phyloP scores from a whole-genome alignment of 2,329 filamentous ascomycete species.

The Sporothrix dimorphospora region DNA sequence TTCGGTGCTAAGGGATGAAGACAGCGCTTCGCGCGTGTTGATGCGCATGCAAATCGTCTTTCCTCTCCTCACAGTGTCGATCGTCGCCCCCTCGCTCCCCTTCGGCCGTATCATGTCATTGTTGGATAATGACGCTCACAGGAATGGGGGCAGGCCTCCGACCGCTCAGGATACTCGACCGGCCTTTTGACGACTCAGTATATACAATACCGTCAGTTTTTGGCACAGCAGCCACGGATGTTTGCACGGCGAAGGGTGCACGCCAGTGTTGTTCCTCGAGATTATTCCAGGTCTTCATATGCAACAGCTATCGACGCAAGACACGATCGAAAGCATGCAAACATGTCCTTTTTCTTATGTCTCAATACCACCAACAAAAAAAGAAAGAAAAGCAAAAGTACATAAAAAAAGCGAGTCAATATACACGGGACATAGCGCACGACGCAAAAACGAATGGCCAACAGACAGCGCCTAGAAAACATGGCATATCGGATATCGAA shows the following conservation, averaged over 20 bases:
- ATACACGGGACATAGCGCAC: not conserved
- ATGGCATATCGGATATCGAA: not conserved
- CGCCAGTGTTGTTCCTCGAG: no score
- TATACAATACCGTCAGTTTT: no score
- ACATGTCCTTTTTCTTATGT: not conserved
- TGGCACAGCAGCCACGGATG: no score
- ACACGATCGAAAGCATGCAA: not conserved
- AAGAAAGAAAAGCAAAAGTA: not conserved
- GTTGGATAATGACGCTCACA: slow-evolving; percentile 8
- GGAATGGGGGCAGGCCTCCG: not conserved
- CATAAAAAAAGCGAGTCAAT: not conserved
- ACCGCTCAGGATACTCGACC: not conserved
- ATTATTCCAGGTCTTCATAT: no score
- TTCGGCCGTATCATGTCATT: not conserved
- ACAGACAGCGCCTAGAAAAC: not conserved
- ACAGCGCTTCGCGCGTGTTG: not conserved
- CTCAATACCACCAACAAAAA: not conserved
- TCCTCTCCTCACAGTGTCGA: not conserved
- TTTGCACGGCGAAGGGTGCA: no score
- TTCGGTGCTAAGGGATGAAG: not conserved
- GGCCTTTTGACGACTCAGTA: no score
- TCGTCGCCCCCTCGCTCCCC: not conserved
- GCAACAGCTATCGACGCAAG: no score
- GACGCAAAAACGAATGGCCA: not conserved
- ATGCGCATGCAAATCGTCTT: not conserved